phyloP scores from a whole-genome alignment of 2,329 filamentous ascomycete species.

The Zalaria sp. region DNA sequence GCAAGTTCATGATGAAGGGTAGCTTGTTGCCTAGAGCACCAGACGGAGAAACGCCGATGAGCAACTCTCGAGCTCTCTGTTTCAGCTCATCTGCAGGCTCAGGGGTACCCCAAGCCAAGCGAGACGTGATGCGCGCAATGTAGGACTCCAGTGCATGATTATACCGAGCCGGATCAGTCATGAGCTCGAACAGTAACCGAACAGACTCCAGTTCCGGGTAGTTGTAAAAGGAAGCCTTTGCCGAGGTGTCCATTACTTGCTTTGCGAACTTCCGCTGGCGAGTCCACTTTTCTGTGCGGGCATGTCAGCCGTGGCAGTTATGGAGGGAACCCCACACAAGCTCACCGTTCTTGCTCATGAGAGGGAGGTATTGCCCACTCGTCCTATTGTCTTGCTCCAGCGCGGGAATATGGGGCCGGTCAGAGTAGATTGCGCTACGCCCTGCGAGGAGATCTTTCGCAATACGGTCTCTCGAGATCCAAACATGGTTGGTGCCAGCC shows the following conservation, averaged over 20 bases:
- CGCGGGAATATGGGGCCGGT: constrained; percentile 30
- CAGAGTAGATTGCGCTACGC: constrained; percentile 31
- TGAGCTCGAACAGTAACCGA: constrained; percentile 29
- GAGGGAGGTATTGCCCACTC: constrained; percentile 29
- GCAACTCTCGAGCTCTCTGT: constrained; percentile 30
- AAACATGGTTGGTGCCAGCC: constrained; percentile 30
- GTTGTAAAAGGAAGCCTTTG: constrained; percentile 24
- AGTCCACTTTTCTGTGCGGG: constrained; percentile 14
- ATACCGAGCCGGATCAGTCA: constrained; percentile 27
- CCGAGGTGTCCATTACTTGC: constrained; percentile 30
- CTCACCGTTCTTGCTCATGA: constrained; percentile 29
- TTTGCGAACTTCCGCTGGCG: constrained; percentile 31
- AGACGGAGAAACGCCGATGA: constrained; percentile 31
- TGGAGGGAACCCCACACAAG: neutral
- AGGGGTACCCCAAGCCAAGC: constrained; percentile 31
- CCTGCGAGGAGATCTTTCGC: constrained; percentile 29
- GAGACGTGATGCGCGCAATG: constrained; percentile 31
- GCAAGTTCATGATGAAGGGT: constrained; percentile 29
- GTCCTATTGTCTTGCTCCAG: constrained; percentile 29
- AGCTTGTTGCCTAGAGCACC: constrained; percentile 32
- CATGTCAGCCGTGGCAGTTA: neutral
- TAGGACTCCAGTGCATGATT: constrained; percentile 30
- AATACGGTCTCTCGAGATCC: constrained; percentile 29
- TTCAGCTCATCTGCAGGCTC: constrained; percentile 31
- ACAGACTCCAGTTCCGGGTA: constrained; percentile 32